phyloP scores from a whole-genome alignment of 176 grass and related monocot genomes.

The Aegilops bicornis region DNA sequence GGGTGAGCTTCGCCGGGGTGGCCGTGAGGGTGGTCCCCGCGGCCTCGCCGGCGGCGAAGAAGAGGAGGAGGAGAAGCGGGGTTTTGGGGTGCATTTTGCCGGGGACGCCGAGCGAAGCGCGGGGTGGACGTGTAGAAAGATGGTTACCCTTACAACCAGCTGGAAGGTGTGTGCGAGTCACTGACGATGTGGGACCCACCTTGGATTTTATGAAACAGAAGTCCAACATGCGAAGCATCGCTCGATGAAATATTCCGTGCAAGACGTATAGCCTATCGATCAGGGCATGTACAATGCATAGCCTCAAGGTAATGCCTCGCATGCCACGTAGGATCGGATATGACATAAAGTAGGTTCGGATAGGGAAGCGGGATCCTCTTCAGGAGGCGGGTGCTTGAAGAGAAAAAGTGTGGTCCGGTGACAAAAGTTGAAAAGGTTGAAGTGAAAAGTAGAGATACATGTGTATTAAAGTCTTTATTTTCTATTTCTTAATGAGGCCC shows the following conservation, averaged over 20 bases:
- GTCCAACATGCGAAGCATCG: background rate
- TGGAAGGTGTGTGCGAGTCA: background rate
- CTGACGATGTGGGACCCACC: background rate
- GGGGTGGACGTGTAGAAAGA: background rate
- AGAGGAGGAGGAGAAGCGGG: conserved; percentile 37
- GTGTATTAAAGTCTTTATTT: too few species aligned
- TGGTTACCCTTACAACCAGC: background rate
- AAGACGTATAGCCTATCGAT: too few species aligned
- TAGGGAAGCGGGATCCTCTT: too few species aligned
- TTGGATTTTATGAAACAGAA: background rate
- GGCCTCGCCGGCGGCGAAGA: conserved; percentile 39
- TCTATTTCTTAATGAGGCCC: too few species aligned
- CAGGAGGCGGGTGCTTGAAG: too few species aligned
- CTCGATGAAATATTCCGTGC: background rate
- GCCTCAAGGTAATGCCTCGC: too few species aligned
- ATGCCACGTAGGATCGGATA: too few species aligned
- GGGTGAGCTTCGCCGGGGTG: conserved; percentile 46
- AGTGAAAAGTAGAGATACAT: too few species aligned
- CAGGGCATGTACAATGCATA: too few species aligned
- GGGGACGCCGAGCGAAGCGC: conserved; percentile 5
- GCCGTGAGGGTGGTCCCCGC: conserved; percentile 49
- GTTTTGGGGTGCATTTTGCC: conserved; percentile 35
- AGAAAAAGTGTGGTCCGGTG: too few species aligned
- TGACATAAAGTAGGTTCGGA: too few species aligned
- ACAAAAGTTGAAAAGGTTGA: too few species aligned